Evolutionary conservation across 2,329 filamentous ascomycete genomes (phyloP).

Genomic region (Boeremia lycopersici): DNA sequence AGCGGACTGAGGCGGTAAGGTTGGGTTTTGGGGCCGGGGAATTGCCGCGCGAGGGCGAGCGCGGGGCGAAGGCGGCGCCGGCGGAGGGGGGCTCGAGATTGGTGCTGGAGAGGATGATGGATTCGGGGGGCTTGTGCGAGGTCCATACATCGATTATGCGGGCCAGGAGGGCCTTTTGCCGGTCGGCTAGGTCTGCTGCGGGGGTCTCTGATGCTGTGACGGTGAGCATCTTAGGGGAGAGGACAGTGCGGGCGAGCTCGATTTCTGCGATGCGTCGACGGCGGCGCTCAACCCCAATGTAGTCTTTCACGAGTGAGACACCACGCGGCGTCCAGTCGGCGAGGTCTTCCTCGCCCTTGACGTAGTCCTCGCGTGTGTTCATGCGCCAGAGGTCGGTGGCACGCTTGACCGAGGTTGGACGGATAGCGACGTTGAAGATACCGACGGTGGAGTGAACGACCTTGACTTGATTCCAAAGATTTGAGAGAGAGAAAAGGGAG

Average conservation of each 20-base stretch:
- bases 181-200: constrained; percentile 30
- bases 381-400: constrained; percentile 95
- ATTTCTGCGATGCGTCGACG: constrained; percentile 78
- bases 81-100: constrained; percentile 72
- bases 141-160: constrained; percentile 70
- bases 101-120: constrained; percentile 54
- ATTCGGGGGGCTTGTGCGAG: constrained; percentile 49
- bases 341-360: constrained; percentile 91
- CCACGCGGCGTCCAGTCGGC: constrained; percentile 86
- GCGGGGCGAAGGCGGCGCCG: constrained; percentile 56
- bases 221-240: constrained; percentile 59
- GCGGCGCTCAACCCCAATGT: constrained; percentile 75
- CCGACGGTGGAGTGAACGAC: constrained; percentile 86
- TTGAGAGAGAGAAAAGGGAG: constrained; percentile 80
- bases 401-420: constrained; percentile 86
- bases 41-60: constrained; percentile 46
- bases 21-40: constrained; percentile 56
- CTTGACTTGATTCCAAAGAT: constrained; percentile 82
- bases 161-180: constrained; percentile 52
- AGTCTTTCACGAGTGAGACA: constrained; percentile 89
- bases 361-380: constrained; percentile 92
- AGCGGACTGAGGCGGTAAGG: constrained; percentile 76
- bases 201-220: constrained; percentile 24
- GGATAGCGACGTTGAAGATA: constrained; percentile 85
- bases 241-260: constrained; percentile 71